Percentiles rank a stretch among this genome's conserved stretches.
phyloP scores from a whole-genome alignment of 257 asterid species.

The Primulina huaijiensis region DNA sequence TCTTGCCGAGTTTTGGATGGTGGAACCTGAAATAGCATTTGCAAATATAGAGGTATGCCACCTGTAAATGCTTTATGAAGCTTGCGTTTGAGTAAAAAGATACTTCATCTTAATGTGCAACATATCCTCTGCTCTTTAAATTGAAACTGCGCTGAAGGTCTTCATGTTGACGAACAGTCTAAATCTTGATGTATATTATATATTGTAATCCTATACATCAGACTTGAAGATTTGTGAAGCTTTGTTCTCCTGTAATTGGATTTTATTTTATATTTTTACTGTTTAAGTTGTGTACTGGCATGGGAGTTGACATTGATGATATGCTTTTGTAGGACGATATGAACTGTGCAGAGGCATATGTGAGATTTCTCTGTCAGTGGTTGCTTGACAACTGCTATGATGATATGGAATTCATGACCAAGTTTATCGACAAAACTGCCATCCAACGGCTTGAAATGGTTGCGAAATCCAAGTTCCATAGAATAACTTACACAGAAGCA shows the following conservation, averaged over 20 bases:
- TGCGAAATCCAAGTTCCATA: conserved; percentile 62
- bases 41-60: conserved; percentile 75
- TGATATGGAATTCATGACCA: conserved; percentile 83
- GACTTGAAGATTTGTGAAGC: neutral
- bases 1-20: conserved; percentile 99
- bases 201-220: conserved; percentile 1
- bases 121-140: neutral
- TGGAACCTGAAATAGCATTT: conserved; percentile 95
- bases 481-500: conserved; percentile 85
- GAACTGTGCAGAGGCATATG: conserved; percentile 99
- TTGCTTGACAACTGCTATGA: conserved; percentile 85
- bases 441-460: conserved; percentile 75
- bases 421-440: conserved; percentile 58
- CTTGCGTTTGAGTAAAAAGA: neutral
- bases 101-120: neutral
- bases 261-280: neutral
- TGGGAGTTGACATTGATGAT: conserved; percentile 17
- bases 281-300: neutral
- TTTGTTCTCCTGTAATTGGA: neutral
- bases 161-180: neutral
- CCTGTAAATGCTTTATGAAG: conserved; percentile 2
- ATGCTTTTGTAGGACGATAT: conserved; percentile 71
- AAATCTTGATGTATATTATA: neutral
- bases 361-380: conserved; percentile 83
- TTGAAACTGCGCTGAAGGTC: neutral